Percentiles rank a stretch among this genome's conserved stretches.
These are phyloP conservation scores for Pseudogymnoascus sp. DNA, from an alignment of 2,329 filamentous ascomycete species.

Conservation along the genomic window DNA sequence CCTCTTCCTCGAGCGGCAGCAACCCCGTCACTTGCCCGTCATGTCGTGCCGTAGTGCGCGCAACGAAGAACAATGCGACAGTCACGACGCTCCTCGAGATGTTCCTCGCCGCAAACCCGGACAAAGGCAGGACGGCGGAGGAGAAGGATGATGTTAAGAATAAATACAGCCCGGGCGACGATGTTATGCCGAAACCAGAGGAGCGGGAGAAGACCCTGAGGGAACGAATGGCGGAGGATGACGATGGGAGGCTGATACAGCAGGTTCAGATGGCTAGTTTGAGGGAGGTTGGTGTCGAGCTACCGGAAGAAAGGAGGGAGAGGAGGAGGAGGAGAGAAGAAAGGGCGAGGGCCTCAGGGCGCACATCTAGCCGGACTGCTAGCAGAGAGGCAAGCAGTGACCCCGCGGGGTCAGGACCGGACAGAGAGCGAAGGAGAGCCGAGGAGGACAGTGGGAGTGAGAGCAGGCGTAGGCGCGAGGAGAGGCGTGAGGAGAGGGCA, in stretches of 20 bases:
- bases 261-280: conserved; percentile 67
- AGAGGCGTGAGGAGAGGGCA: conserved; percentile 21
- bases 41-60: conserved; percentile 78
- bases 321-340: conserved; percentile 24
- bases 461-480: conserved; percentile 24
- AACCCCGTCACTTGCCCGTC: conserved; percentile 77
- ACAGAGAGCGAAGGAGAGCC: conserved; percentile 14
- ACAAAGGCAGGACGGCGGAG: conserved; percentile 55
- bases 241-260: conserved; percentile 61
- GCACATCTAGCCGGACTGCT: conserved; percentile 28
- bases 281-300: conserved; percentile 50
- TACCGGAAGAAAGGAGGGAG: conserved; percentile 20
- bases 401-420: conserved; percentile 17
- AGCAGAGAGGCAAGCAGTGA: conserved; percentile 22
- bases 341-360: conserved; percentile 20
- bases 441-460: conserved; percentile 8
- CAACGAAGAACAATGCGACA: conserved; percentile 82
- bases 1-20: conserved; percentile 18
- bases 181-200: conserved; percentile 59
- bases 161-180: conserved; percentile 74
- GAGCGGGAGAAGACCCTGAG: conserved; percentile 42
- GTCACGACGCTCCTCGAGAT: conserved; percentile 86
- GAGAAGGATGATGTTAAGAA: conserved; percentile 70
- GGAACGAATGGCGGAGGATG: conserved; percentile 48
- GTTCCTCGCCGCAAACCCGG: conserved; percentile 71